Percentiles rank a stretch among this genome's conserved stretches.
Conservation (phyloP, 352 stramenopile species). For the Phytophthora nicotianae region DNA sequence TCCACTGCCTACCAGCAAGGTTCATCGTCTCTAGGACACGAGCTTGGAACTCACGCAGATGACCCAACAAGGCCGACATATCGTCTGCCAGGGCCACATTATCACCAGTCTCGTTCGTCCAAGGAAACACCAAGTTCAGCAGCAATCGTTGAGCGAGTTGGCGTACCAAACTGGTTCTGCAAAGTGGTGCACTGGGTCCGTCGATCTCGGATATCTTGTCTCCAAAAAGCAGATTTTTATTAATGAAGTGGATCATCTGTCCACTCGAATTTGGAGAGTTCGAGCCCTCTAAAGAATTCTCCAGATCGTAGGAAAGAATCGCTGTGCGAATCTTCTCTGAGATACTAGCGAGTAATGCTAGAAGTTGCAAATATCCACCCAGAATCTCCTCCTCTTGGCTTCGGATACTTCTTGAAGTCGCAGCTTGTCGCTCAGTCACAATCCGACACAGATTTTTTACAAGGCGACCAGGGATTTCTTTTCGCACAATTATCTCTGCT, state of each 20-base stretch:
- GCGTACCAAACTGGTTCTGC: constrained; percentile 18
- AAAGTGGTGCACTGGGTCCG: constrained; percentile 10
- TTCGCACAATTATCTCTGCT: constrained; percentile 13
- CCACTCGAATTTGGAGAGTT: background rate
- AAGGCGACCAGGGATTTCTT: constrained; percentile 16
- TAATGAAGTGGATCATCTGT: constrained; percentile 25
- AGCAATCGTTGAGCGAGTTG: constrained; percentile 24
- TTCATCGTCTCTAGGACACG: constrained; percentile 36
- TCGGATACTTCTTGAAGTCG: background rate
- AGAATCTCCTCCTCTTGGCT: constrained; percentile 19
- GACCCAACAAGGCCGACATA: constrained; percentile 17
- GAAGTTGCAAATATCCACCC: constrained; percentile 24
- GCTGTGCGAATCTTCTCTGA: constrained; percentile 20
- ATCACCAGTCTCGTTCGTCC: background rate
- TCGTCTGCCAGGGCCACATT: constrained; percentile 7
- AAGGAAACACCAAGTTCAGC: constrained; percentile 24
- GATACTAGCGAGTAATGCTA: constrained; percentile 19
- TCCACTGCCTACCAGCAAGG: constrained; percentile 58
- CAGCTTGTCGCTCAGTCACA: constrained; percentile 12
- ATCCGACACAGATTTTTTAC: constrained; percentile 20
- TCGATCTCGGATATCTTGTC: background rate
- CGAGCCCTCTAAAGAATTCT: background rate
- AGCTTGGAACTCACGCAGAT: constrained; percentile 34
- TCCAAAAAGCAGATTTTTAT: constrained; percentile 31
- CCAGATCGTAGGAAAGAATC: constrained; percentile 8